phyloP scores from a whole-genome alignment of 2,329 filamentous ascomycete species.

The Botrytis sinoallii region DNA sequence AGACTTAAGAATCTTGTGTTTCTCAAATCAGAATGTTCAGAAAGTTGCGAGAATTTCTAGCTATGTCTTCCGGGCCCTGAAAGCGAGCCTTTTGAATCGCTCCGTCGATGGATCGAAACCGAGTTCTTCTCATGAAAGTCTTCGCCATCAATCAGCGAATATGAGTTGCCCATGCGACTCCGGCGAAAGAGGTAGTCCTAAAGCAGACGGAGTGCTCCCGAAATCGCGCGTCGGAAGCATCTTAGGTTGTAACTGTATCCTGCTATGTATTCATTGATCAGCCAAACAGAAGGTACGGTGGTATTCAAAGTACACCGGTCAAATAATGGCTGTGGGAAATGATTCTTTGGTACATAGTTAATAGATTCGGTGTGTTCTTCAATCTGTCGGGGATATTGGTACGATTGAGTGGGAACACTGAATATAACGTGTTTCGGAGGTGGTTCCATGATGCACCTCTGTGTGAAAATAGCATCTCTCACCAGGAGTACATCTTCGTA shows the following conservation, averaged over 20 bases:
- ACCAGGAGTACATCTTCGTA: neutral
- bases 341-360: conserved; percentile 16
- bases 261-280: conserved; percentile 55
- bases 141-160: conserved; percentile 20
- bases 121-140: conserved; percentile 28
- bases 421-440: neutral
- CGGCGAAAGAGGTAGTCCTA: conserved; percentile 36
- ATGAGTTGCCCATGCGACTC: conserved; percentile 29
- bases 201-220: conserved; percentile 40
- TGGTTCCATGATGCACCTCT: neutral
- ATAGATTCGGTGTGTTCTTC: neutral
- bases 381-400: neutral
- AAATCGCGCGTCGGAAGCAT: conserved; percentile 33
- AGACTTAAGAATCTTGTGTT: conserved; percentile 38
- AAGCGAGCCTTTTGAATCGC: conserved; percentile 39
- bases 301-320: conserved; percentile 51
- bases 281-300: conserved; percentile 31
- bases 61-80: neutral
- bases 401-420: neutral
- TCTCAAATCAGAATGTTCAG: neutral
- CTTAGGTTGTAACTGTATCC: conserved; percentile 37
- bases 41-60: neutral
- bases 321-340: conserved; percentile 41
- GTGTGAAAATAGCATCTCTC: neutral
- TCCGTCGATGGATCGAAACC: conserved; percentile 24